A percentile compares a stretch with the other conserved stretches of the same genome.
phyloP scores from a whole-genome alignment of 129 eudicot genomes.

The Lactuca saligna region DNA sequence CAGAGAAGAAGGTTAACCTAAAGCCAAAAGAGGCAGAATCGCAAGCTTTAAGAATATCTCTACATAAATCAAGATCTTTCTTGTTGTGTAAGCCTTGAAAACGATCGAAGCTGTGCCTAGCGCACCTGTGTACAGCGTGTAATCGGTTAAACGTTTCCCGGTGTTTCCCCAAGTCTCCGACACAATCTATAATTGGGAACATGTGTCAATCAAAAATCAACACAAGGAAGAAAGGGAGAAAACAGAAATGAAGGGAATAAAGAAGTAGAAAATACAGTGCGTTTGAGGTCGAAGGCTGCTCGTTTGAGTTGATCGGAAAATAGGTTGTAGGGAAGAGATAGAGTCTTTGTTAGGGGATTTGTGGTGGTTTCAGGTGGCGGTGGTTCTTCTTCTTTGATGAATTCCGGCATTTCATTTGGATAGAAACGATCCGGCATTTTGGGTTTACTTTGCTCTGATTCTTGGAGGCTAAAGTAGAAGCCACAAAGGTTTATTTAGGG shows the following conservation, averaged over 20 bases:
- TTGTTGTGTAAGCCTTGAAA: constrained; percentile 57
- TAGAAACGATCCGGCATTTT: constrained; percentile 85
- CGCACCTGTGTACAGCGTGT: constrained; percentile 73
- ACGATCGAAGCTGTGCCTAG: constrained; percentile 80
- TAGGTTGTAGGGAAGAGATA: constrained; percentile 46
- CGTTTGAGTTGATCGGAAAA: constrained; percentile 50
- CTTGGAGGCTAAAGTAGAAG: background rate
- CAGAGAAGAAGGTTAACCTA: constrained; percentile 35
- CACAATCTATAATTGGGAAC: constrained; percentile 52
- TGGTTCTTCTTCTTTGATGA: constrained; percentile 30
- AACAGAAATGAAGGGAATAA: background rate
- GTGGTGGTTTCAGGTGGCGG: constrained; percentile 18
- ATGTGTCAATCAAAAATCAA: background rate
- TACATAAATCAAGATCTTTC: constrained; percentile 52
- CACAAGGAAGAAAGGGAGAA: background rate
- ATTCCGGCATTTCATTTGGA: constrained; percentile 65
- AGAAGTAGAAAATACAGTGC: constrained; percentile 35
- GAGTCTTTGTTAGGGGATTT: constrained; percentile 48
- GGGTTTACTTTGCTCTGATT: constrained; percentile 1
- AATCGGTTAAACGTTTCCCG: constrained; percentile 57
- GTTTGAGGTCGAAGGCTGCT: constrained; percentile 60
- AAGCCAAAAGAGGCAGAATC: constrained; percentile 51
- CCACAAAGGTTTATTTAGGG: background rate
- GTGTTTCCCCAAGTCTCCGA: constrained; percentile 63
- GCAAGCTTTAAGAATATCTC: constrained; percentile 70